Percentiles rank a stretch among this genome's conserved stretches.
Evolutionary conservation across 2,329 filamentous ascomycete genomes (phyloP).

Genomic region (Ceratocystiopsis brevicomis): DNA sequence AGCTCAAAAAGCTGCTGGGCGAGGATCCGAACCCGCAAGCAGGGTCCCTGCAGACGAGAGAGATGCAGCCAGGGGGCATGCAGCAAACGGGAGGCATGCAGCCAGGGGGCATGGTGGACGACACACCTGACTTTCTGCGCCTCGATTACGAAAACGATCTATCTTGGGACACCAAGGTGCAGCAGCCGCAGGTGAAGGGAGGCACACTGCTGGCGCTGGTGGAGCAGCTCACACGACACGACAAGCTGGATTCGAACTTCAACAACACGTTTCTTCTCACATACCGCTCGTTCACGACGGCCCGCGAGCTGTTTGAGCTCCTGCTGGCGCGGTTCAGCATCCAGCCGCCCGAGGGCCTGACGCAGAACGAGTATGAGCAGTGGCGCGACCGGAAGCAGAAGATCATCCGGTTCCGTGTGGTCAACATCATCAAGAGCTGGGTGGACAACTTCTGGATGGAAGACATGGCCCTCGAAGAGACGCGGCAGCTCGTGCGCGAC

Average conservation of each 20-base stretch:
- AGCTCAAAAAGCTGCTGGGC: constrained; percentile 47
- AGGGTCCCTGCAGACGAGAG: constrained; percentile 22
- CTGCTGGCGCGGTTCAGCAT: constrained; percentile 82
- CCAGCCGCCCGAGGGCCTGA: constrained; percentile 71
- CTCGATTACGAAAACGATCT: constrained; percentile 81
- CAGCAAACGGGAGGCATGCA: no score
- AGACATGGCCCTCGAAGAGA: constrained; percentile 57
- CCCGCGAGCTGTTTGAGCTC: constrained; percentile 78
- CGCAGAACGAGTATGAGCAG: constrained; percentile 54
- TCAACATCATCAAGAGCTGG: constrained; percentile 97
- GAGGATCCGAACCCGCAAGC: constrained; percentile 28
- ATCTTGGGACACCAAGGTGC: constrained; percentile 69
- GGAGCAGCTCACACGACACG: constrained; percentile 87
- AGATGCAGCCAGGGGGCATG: no score
- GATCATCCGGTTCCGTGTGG: constrained; percentile 82
- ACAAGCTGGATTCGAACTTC: constrained; percentile 85
- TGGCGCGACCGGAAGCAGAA: constrained; percentile 95
- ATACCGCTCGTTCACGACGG: constrained; percentile 85
- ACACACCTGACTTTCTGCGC: constrained; percentile 65
- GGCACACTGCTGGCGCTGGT: constrained; percentile 78
- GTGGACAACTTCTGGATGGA: constrained; percentile 99
- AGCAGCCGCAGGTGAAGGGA: constrained; percentile 61
- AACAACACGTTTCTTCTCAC: constrained; percentile 97
- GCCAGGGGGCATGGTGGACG: constrained; percentile 34
- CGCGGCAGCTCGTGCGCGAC: constrained; percentile 65